Evolutionary conservation across 2,329 filamentous ascomycete species (phyloP).

Genomic region (Verruconis gallopava): DNA sequence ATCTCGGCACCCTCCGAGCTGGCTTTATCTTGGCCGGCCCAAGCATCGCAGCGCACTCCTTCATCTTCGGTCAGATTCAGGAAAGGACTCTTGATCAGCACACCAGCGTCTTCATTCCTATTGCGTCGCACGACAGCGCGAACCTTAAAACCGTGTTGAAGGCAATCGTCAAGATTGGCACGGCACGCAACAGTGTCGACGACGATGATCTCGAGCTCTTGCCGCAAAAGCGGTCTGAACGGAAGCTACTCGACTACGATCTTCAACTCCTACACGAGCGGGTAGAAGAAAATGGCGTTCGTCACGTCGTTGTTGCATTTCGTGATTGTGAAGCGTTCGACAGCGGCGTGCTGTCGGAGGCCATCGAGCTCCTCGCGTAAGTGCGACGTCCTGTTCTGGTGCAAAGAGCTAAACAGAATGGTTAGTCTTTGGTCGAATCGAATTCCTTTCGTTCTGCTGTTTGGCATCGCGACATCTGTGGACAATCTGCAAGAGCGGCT

Average conservation of each 20-base stretch:
- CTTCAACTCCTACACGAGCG: slow-evolving; percentile 55
- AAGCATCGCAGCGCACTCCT: slow-evolving; percentile 61
- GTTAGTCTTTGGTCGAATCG: slow-evolving; percentile 55
- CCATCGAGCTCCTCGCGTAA: slow-evolving; percentile 56
- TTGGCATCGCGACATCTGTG: slow-evolving; percentile 70
- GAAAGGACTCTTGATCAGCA: slow-evolving; percentile 26
- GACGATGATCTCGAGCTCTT: slow-evolving; percentile 29
- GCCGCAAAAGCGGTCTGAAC: slow-evolving; percentile 34
- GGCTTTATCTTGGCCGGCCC: slow-evolving; percentile 67
- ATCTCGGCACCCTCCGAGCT: slow-evolving; percentile 47
- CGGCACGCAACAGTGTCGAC: slow-evolving; percentile 43
- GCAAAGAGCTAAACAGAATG: slow-evolving; percentile 10
- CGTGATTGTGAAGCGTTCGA: slow-evolving; percentile 79
- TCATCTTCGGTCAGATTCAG: slow-evolving; percentile 59
- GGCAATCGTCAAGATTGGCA: slow-evolving; percentile 57
- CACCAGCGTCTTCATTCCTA: slow-evolving; percentile 46
- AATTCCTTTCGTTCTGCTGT: slow-evolving; percentile 63
- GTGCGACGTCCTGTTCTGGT: slow-evolving; percentile 15
- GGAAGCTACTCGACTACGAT: slow-evolving; percentile 64
- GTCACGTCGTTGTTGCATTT: slow-evolving; percentile 57
- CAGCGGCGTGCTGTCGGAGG: slow-evolving; percentile 54
- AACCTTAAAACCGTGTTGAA: slow-evolving; percentile 64
- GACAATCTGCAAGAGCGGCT: slow-evolving; percentile 67
- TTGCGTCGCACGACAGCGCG: slow-evolving; percentile 58
- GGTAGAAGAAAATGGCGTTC: slow-evolving; percentile 38